Base-by-base conservation (phyloP, 2,329 filamentous ascomycete genomes). In the Endocalyx cinctus region DNA sequence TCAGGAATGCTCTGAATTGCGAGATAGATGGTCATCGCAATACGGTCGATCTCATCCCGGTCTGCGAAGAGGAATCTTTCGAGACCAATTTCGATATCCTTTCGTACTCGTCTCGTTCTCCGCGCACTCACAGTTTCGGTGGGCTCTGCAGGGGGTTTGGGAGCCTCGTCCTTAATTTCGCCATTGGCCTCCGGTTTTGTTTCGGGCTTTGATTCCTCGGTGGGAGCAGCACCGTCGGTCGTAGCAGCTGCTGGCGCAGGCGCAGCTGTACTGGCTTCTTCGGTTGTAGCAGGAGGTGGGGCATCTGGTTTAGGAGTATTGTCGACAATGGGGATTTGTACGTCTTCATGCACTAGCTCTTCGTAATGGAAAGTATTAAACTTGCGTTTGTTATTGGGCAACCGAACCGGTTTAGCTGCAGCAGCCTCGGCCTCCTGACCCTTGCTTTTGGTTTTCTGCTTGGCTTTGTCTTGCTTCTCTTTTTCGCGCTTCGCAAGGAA, bases 1-100 rank as follows among this genome's bases (percentile, higher is more conserved):
- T 95, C 88, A 28, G 87, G 81, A 16, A 95, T 86, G 22, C 80
- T 78, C 47, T 89, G 82, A 33, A 97, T 79, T 1, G 87, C 82
- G 37, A 82, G 79, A 60, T 95, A 88, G 45, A 97, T 83, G 25
- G 86, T 79, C 34, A 83, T 82, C 16, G 86, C 86, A 42, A 98
- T 87, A 35, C 79, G 79, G 54, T 95, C 87, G 27, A 97, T 74
- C 35, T 94, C 79, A 4, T 70, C 73, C 34, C 83, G 80, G 41
- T 77, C 70, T 2, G 78, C 79, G 44, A 82, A 82, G 38, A 68
- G 71, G 61, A 84, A 90, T 38, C 86, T 76, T 61, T 92, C 86
- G 2, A 77, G 67, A 1, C 86, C 86, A 27, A 92, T 77, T 51
- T 90, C 84, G 40, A 90, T 76, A 51, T 89, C 79, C 37, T 70